Evolutionary conservation across 306 rosid genomes (phyloP).

Genomic region (Cicer bijugum): DNA sequence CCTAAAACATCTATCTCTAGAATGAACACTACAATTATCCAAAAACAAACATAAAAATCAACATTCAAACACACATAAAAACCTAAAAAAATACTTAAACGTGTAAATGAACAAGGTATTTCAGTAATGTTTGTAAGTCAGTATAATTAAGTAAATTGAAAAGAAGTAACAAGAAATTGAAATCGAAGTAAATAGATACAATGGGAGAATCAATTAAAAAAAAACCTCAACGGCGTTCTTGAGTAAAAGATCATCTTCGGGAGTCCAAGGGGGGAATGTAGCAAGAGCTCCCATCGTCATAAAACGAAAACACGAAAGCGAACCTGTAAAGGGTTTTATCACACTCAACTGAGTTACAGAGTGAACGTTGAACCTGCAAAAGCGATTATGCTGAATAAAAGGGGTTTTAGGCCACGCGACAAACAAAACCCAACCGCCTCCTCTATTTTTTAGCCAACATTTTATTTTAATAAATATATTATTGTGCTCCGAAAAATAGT

Average conservation of each 20-base stretch:
- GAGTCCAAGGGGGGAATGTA: constrained; percentile 62
- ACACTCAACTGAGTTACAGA: background rate
- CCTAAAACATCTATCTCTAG: background rate
- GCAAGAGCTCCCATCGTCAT: constrained; percentile 75
- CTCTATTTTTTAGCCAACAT: background rate
- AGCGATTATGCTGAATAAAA: background rate
- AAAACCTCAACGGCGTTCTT: constrained; percentile 90
- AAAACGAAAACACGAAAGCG: constrained; percentile 8
- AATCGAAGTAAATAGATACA: background rate
- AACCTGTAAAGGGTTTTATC: too few relatives aligned
- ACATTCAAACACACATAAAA: background rate
- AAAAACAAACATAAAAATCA: background rate
- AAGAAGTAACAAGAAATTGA: background rate
- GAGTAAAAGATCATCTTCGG: constrained; percentile 82
- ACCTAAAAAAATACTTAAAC: background rate
- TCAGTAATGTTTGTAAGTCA: background rate
- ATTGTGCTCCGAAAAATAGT: too few relatives aligned
- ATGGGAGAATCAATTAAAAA: background rate
- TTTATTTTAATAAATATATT: background rate
- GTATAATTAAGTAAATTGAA: background rate
- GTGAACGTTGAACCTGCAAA: background rate
- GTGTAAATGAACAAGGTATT: background rate
- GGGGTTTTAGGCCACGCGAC: constrained; percentile 21
- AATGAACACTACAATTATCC: background rate
- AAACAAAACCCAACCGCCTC: background rate